Evolutionary conservation across 805 yeast species (phyloP).

Genomic region (Candida tallmaniae): DNA sequence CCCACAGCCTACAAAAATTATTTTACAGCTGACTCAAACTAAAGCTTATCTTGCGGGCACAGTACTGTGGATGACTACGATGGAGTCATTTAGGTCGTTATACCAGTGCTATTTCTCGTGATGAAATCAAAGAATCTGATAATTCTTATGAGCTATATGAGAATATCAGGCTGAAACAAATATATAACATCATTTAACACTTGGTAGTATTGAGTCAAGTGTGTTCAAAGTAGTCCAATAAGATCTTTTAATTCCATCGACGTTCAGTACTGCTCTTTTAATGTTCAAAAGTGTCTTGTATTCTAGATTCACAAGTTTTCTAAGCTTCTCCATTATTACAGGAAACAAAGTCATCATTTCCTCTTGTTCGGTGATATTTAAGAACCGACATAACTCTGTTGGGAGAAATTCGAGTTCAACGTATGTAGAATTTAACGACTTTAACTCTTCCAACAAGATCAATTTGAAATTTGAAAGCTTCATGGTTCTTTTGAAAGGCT

Average conservation of each 20-base stretch:
- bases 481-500: constrained; percentile 26
- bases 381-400: constrained; percentile 22
- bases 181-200: no score
- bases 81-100: no score
- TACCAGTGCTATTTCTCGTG: no score
- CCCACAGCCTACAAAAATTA: no score
- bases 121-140: no score
- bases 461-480: constrained; percentile 22
- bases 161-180: no score
- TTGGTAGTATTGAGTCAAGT: no score
- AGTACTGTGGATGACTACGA: no score
- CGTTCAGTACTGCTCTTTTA: neutral
- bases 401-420: constrained; percentile 20
- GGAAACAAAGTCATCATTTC: constrained; percentile 1
- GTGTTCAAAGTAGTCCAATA: constrained; percentile 6
- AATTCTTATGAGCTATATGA: no score
- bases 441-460: constrained; percentile 11
- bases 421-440: neutral
- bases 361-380: constrained; percentile 14
- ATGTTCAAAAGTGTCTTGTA: neutral
- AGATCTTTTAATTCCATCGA: neutral
- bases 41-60: no score
- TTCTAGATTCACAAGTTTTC: neutral
- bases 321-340: neutral
- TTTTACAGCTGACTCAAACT: no score